Evolutionary conservation across 208 protist species (phyloP).

Genomic region (Acanthamoeba rhysodes): DNA sequence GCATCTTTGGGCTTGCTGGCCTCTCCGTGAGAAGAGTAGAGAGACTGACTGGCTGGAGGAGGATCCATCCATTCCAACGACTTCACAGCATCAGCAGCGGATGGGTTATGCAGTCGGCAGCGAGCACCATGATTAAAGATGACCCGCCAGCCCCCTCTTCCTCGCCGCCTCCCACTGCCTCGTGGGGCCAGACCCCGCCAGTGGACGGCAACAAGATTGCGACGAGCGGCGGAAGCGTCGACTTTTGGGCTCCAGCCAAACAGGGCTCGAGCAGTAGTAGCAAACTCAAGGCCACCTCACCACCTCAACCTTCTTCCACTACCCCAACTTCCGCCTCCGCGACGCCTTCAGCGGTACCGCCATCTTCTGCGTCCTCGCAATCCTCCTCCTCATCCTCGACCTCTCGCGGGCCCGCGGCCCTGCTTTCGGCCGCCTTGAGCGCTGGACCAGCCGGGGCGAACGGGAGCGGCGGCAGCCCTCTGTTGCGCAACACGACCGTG

Average conservation of each 20-base stretch:
- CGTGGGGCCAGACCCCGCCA: background rate
- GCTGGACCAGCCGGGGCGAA: background rate
- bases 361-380: background rate
- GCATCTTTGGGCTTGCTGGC: too few species aligned
- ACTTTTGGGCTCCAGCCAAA: background rate
- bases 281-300: background rate
- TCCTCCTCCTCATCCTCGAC: background rate
- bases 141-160: background rate
- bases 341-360: background rate
- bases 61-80: background rate
- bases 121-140: conserved; percentile 20
- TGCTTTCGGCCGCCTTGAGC: background rate
- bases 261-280: too few species aligned
- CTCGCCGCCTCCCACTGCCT: background rate
- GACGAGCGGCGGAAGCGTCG: background rate
- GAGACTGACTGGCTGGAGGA: too few species aligned
- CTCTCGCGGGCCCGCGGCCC: background rate
- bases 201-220: background rate
- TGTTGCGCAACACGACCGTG: conserved; percentile 59
- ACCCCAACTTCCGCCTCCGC: background rate
- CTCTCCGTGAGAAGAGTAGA: too few species aligned
- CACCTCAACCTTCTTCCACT: background rate
- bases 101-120: background rate
- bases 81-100: background rate
- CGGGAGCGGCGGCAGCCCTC: conserved; percentile 25